Evolutionary conservation across 2,329 filamentous ascomycete genomes (phyloP).

Genomic region (Cladosporium sp.): DNA sequence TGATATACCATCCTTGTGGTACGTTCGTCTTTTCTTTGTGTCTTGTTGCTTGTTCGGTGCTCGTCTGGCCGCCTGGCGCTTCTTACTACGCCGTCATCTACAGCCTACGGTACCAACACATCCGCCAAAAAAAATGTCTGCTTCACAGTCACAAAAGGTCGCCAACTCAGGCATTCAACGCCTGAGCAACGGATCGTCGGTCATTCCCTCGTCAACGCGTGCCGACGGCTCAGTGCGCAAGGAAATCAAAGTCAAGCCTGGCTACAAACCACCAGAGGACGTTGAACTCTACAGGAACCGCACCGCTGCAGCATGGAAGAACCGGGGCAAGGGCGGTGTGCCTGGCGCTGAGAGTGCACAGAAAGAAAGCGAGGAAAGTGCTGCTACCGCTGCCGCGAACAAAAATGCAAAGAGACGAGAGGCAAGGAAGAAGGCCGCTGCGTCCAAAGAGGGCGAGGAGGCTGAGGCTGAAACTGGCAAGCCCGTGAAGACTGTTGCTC

Average conservation of each 20-base stretch:
- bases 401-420: constrained; percentile 84
- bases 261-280: constrained; percentile 91
- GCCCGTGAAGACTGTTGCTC: constrained; percentile 28
- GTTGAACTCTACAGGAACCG: constrained; percentile 94
- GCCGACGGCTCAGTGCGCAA: constrained; percentile 87
- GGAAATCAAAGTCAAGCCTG: constrained; percentile 89
- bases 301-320: constrained; percentile 79
- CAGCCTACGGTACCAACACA: too few species aligned
- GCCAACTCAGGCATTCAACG: constrained; percentile 59
- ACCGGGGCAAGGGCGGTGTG: constrained; percentile 62
- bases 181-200: constrained; percentile 69
- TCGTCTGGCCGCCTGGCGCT: too few species aligned
- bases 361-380: constrained; percentile 45
- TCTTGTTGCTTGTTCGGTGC: too few species aligned
- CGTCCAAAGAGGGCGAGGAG: constrained; percentile 34
- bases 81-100: too few species aligned
- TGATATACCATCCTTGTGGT: too few species aligned
- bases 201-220: constrained; percentile 82
- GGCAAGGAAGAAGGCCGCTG: constrained; percentile 57
- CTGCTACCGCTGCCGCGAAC: constrained; percentile 52
- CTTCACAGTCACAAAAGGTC: neutral
- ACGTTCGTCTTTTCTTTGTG: too few species aligned
- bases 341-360: constrained; percentile 62
- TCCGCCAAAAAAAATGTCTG: too few species aligned
- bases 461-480: constrained; percentile 37